Evolutionary conservation across 768 basidiomycete species (phyloP).

Genomic region (Termitomyces sp.): DNA sequence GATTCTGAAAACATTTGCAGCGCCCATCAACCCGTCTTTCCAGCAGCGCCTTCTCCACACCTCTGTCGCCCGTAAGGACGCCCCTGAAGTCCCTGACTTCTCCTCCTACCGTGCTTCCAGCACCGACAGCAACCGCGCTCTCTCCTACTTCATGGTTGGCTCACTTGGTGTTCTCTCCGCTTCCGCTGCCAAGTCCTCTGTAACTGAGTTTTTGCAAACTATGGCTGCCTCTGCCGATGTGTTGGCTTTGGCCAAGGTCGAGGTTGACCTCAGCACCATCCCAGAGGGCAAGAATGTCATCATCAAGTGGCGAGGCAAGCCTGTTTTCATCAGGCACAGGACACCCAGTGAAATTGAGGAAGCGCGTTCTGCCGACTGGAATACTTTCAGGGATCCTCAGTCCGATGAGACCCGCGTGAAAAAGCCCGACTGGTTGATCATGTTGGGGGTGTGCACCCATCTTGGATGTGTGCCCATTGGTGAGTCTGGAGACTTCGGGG

Average conservation of each 20-base stretch:
- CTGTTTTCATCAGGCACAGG: conserved; percentile 97
- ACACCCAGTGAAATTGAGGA: conserved; percentile 89
- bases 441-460: conserved; percentile 94
- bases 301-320: conserved; percentile 99
- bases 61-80: conserved; percentile 59
- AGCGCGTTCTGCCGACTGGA: conserved; percentile 81
- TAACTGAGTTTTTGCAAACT: conserved; percentile 90
- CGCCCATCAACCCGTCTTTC: conserved; percentile 45
- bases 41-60: conserved; percentile 76
- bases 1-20: conserved; percentile 23
- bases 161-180: conserved; percentile 91
- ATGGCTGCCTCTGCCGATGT: conserved; percentile 99
- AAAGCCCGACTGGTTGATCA: conserved; percentile 95
- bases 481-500: conserved; percentile 94
- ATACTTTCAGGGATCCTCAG: conserved; percentile 87
- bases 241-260: conserved; percentile 95
- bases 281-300: conserved; percentile 97
- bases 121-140: conserved; percentile 59
- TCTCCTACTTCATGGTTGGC: conserved; percentile 89
- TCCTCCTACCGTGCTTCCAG: conserved; percentile 71
- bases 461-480: conserved; percentile 98
- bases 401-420: conserved; percentile 82
- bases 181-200: conserved; percentile 88
- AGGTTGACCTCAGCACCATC: conserved; percentile 83
- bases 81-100: conserved; percentile 87